Evolutionary conservation across 2,329 filamentous ascomycete genomes (phyloP).

Genomic region (Alternaria rosae): DNA sequence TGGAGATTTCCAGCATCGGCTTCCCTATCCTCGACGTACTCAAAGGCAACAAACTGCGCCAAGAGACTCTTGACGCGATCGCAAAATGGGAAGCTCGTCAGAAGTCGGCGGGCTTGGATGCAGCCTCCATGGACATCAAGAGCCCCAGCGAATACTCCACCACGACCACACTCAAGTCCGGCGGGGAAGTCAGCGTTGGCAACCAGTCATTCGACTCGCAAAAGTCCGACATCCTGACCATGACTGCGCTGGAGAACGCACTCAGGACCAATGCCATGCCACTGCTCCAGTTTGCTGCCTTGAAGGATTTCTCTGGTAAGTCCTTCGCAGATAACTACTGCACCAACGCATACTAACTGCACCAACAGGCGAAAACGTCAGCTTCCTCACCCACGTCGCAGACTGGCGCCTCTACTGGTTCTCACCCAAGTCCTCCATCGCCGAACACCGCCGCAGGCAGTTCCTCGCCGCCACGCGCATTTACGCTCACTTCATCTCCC

Average conservation of each 20-base stretch:
- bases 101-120: conserved; percentile 14
- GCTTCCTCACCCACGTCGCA: conserved; percentile 43
- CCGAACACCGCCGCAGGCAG: conserved; percentile 35
- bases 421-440: conserved; percentile 23
- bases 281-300: conserved; percentile 42
- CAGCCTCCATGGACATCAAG: conserved; percentile 15
- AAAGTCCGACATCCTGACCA: conserved; percentile 43
- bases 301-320: conserved; percentile 40
- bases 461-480: conserved; percentile 42
- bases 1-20: conserved; percentile 41
- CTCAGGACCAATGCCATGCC: conserved; percentile 40
- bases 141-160: conserved; percentile 23
- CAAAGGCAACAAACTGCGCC: conserved; percentile 33
- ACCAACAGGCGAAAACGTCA: conserved; percentile 43
- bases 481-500: conserved; percentile 45
- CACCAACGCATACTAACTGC: background rate
- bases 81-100: conserved; percentile 44
- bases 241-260: conserved; percentile 45
- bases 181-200: conserved; percentile 13
- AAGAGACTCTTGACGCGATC: conserved; percentile 45
- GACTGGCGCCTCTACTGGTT: conserved; percentile 47
- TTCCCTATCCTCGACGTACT: conserved; percentile 43
- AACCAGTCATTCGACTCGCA: conserved; percentile 36
- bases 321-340: background rate
- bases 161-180: conserved; percentile 28